Percentiles rank a stretch among this genome's conserved stretches.
Evolutionary conservation across 2,329 filamentous ascomycete species (phyloP).

Genomic region (Colletotrichum falcatum): DNA sequence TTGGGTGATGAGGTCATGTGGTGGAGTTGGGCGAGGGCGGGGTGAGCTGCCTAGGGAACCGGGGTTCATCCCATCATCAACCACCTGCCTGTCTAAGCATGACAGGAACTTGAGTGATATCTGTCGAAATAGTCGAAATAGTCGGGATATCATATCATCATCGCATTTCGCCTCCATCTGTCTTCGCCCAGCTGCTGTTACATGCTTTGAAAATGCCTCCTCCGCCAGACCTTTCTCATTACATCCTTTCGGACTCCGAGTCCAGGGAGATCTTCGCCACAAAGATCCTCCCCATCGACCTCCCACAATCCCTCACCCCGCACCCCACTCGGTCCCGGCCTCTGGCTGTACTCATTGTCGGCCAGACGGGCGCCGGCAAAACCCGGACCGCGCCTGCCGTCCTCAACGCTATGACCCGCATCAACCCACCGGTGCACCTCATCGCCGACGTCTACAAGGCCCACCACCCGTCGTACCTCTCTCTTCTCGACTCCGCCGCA

Average conservation of each 20-base stretch:
- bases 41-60: background rate
- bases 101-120: background rate
- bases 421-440: constrained; percentile 52
- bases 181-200: background rate
- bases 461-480: constrained; percentile 58
- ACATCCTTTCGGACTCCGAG: constrained; percentile 48
- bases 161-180: background rate
- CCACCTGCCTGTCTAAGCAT: background rate
- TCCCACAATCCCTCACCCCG: constrained; percentile 43
- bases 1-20: constrained; percentile 7
- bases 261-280: constrained; percentile 49
- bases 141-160: too few species aligned
- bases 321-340: constrained; percentile 43
- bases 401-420: constrained; percentile 47
- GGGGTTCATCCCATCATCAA: background rate
- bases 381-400: constrained; percentile 57
- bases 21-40: constrained; percentile 7
- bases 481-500: constrained; percentile 45
- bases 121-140: background rate
- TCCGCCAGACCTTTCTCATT: constrained; percentile 47
- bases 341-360: constrained; percentile 58
- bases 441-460: constrained; percentile 63
- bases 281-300: constrained; percentile 51
- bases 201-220: constrained; percentile 36
- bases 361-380: constrained; percentile 63